Evolutionary conservation across 2,329 filamentous ascomycete genomes (phyloP), one percentile per base, ranked within the genome.

Genomic region (Cytospora schulzeri): DNA sequence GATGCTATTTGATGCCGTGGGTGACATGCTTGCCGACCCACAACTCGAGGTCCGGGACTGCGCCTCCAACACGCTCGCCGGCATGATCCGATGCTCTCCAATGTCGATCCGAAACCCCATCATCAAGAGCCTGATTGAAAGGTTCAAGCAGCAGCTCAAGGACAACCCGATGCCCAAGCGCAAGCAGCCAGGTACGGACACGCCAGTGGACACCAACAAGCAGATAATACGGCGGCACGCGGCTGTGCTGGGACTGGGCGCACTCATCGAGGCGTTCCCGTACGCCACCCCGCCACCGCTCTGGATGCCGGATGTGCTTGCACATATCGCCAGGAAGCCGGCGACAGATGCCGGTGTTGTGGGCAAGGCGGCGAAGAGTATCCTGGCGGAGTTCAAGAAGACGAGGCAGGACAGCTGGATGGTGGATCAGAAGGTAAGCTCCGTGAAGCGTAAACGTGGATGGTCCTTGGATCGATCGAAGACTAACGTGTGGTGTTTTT

Each of bases 371-470:
- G 96, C 96, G 14, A 99, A 99, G 84, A 86, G 85, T 22, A 93
- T 97, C 41, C 81, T 99, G 69, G 93, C 93, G 67, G 96, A 99
- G 73, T 99, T 99, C 83, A 99, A 99, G 82, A 99, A 99, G 86
- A 99, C 95, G 54, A 88, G 95, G 75, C 95, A 99, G 77, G 95
- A 99, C 81, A 99, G 94, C 70, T 99, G 95, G 95, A 90, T 90
- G 72, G 94, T 97, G 66, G 95, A 99, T 80, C 92, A 97, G 71
- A 98, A 97, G 90, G 95, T 97, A 80, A 77, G 87, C 78, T 19
- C 6, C 55, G 26, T 55, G 33, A 33, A 48, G 5, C 28, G 24
- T 26, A n/a, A 8, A 11, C 14, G 22, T 11, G 4, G 11, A 3
- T 35, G 7, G 19, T 38, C 4, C 26, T 6, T 4, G 5, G 3